Conservation (phyloP, 345 rosid species). For the Populus euphratica region DNA sequence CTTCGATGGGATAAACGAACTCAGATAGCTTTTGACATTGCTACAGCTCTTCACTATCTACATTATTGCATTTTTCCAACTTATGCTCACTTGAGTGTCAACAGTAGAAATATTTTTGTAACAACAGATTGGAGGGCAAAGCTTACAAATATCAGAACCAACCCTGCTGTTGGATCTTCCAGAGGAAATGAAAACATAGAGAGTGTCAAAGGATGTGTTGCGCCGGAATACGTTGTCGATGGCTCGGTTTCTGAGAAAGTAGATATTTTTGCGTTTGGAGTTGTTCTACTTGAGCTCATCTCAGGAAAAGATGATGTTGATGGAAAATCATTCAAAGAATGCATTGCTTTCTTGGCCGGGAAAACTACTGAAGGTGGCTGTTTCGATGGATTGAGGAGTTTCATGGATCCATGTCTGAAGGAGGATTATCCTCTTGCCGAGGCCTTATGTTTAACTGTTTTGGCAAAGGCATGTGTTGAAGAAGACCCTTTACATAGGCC, state of each 20-base stretch:
- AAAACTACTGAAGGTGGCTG: slow-evolving; percentile 43
- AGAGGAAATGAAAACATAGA: not conserved
- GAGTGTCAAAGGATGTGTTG: slow-evolving; percentile 14
- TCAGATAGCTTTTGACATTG: slow-evolving; percentile 50
- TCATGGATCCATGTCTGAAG: slow-evolving; percentile 51
- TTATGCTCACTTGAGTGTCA: slow-evolving; percentile 38
- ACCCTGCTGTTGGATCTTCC: slow-evolving; percentile 9
- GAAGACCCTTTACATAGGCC: slow-evolving; percentile 58
- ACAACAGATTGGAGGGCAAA: slow-evolving; percentile 51
- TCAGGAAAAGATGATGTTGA: slow-evolving; percentile 38
- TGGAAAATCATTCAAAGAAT: slow-evolving; percentile 32
- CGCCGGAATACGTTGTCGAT: slow-evolving; percentile 26
- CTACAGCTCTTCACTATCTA: slow-evolving; percentile 45
- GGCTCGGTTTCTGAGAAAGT: slow-evolving; percentile 35
- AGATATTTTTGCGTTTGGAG: slow-evolving; percentile 47
- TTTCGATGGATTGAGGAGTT: slow-evolving; percentile 49
- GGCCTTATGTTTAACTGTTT: slow-evolving; percentile 51
- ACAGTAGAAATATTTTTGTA: slow-evolving; percentile 38
- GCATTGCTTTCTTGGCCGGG: slow-evolving; percentile 42
- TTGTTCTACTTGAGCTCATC: slow-evolving; percentile 50
- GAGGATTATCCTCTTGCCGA: slow-evolving; percentile 47
- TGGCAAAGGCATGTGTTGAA: slow-evolving; percentile 57
- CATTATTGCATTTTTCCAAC: slow-evolving; percentile 52
- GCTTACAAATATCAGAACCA: slow-evolving; percentile 34
- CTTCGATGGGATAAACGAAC: slow-evolving; percentile 37